Percentiles rank a stretch among this genome's conserved stretches.
Conservation (phyloP, 108 stramenopile genomes). For the Mediolabrus comicus region DNA sequence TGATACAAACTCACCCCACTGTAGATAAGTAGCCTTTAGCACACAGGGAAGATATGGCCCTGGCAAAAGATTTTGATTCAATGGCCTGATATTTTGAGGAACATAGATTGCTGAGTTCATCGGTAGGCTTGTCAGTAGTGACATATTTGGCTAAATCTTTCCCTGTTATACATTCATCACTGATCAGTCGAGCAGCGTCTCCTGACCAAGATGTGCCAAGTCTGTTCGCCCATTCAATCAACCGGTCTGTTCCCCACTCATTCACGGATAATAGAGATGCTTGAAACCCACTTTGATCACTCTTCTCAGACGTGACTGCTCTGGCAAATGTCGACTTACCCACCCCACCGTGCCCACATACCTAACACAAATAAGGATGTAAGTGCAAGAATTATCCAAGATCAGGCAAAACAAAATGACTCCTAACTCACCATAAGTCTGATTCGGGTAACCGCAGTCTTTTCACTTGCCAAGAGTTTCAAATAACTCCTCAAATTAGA, state of each 20-base stretch:
- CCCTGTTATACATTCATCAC: slow-evolving; percentile 1
- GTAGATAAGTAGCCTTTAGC: slow-evolving; percentile 15
- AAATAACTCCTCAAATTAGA: slow-evolving; percentile 7
- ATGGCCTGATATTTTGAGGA: slow-evolving; percentile 5
- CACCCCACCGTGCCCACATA: slow-evolving; percentile 10
- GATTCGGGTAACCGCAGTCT: slow-evolving; percentile 13
- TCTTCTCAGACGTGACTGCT: not conserved
- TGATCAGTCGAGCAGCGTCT: not conserved
- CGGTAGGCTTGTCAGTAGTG: not conserved
- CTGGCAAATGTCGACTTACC: slow-evolving; percentile 14
- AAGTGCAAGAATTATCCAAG: no score
- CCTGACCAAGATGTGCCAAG: slow-evolving; percentile 12
- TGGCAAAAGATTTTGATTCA: not conserved
- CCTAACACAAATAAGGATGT: no score
- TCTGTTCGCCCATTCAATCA: slow-evolving; percentile 8
- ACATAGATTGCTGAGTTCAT: not conserved
- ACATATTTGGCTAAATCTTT: slow-evolving; percentile 5
- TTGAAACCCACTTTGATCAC: not conserved
- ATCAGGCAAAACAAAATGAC: no score
- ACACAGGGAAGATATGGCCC: slow-evolving; percentile 7
- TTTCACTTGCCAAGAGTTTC: slow-evolving; percentile 8
- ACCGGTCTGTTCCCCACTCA: slow-evolving; percentile 7
- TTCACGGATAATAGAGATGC: slow-evolving; percentile 3
- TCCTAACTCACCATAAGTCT: slow-evolving; percentile 16
- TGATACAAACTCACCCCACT: no score